phyloP scores from a whole-genome alignment of 1,139 yeast genomes.

The Taiozyma sp. region DNA sequence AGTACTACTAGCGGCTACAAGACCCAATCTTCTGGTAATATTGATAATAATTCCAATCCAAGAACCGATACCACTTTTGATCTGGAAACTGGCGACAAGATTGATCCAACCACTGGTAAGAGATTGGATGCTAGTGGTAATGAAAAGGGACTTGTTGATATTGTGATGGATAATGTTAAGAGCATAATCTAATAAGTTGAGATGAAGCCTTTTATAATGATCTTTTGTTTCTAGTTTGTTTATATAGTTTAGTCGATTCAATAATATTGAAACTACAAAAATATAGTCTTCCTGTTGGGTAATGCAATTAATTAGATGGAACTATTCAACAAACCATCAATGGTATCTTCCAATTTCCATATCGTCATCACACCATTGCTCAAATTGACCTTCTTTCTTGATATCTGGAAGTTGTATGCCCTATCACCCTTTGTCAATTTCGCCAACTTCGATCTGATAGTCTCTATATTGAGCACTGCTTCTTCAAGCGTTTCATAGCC shows the following conservation, averaged over 20 bases:
- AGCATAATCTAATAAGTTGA: constrained; percentile 2
- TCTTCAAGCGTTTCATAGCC: constrained; percentile 7
- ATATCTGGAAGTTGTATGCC: background rate
- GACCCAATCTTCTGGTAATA: background rate
- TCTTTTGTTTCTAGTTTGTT: background rate
- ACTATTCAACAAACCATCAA: constrained; percentile 7
- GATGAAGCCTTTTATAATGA: background rate
- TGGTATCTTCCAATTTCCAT: constrained; percentile 11
- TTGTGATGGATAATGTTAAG: constrained; percentile 3
- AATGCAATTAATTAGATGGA: background rate
- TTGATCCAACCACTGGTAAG: background rate
- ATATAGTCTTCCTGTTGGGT: background rate
- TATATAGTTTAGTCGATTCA: background rate
- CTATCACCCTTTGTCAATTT: background rate
- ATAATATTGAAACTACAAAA: background rate
- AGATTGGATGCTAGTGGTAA: background rate
- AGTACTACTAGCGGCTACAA: background rate
- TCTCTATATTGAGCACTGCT: background rate
- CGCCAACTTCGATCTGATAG: background rate
- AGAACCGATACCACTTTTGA: background rate
- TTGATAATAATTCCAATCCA: background rate
- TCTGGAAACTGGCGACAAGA: background rate
- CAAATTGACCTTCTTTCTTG: constrained; percentile 2
- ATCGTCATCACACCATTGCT: constrained; percentile 7
- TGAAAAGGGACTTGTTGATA: constrained; percentile 2